Evolutionary conservation across 371 early-diverging fungal genomes (phyloP), one percentile per base, ranked within the genome.

Genomic region (Phascolomyces articulosus): DNA sequence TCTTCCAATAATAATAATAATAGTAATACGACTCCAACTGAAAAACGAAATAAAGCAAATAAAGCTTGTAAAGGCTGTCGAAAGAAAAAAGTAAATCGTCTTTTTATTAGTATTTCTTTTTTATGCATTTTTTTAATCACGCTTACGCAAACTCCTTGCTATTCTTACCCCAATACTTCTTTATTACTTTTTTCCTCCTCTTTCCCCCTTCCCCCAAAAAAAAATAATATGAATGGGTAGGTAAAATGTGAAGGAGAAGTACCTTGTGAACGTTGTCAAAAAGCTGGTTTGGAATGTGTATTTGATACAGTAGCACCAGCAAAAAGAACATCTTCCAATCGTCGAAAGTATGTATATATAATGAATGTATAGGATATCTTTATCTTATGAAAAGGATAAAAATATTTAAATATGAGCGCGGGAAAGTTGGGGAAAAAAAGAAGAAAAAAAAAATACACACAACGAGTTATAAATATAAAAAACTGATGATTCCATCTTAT

Each of bases 11-110:
- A n/a, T n/a, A n/a, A n/a, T n/a, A n/a, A n/a, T n/a, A n/a, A n/a
- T n/a, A 40, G 11, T 24, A 27, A 26, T 29, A 29, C 29, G 4
- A 26, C 27, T 8, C 7, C 58, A 2, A 16, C 29, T 28, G 10
- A 13, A 41, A 78, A 79, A 53, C 54, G 77, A 54, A 78, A 75
- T 64, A 82, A 82, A 71, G 74, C 75, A 38, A 77, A 75, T 47
- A 67, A 75, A 59, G 82, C 82, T 18, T 82, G 82, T 60, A 77
- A 79, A 56, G 82, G 75, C 44, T 82, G 82, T 70, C 71, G 82
- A 57, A 77, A 75, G 68, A 65, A 75, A 73, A 82, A 82, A 77
- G 82, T 79, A 69, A 24, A 13, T 68, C 68, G 79, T 79, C 72
- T 79, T 34, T 34, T 31, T 31, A 6, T 31, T 31, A 3, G 3